phyloP scores from a whole-genome alignment of 169 alveolate species.

The Eimeria acervulina region DNA sequence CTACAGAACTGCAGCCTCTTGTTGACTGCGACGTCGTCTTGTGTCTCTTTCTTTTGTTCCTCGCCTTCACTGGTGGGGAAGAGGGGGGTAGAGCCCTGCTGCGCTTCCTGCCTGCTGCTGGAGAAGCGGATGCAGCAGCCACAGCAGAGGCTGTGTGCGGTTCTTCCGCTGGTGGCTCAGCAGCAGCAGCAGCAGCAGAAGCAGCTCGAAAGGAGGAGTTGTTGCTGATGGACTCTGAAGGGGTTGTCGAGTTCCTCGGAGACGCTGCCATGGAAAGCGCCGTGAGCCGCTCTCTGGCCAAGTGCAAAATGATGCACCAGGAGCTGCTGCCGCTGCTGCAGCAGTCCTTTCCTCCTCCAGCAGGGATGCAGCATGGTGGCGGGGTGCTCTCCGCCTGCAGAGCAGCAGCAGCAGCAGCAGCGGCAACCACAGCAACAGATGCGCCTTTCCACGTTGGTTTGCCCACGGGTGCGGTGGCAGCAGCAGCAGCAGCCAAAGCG shows the following conservation, averaged over 20 bases:
- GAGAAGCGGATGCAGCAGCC: constrained; percentile 12
- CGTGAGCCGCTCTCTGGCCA: neutral
- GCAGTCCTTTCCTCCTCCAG: constrained; percentile 63
- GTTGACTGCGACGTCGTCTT: constrained; percentile 59
- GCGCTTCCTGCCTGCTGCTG: constrained; percentile 55
- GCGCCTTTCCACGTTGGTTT: neutral
- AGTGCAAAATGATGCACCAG: constrained; percentile 56
- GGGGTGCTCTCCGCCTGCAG: constrained; percentile 74
- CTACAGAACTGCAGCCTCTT: constrained; percentile 63
- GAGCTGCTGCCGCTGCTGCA: constrained; percentile 69
- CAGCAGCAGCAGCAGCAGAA: neutral
- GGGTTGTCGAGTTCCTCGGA: constrained; percentile 13
- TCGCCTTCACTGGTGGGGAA: constrained; percentile 32
- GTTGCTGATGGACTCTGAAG: constrained; percentile 41
- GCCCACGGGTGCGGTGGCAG: constrained; percentile 61
- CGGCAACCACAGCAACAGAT: neutral
- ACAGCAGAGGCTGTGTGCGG: constrained; percentile 22
- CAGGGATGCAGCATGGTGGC: constrained; percentile 15
- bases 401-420: constrained; percentile 64
- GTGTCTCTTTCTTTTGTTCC: constrained; percentile 51
- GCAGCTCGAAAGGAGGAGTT: constrained; percentile 7
- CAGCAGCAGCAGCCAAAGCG: constrained; percentile 36
- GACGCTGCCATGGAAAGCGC: constrained; percentile 27
- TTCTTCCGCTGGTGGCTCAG: neutral
- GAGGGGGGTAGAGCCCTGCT: constrained; percentile 52